These are phyloP conservation scores for Phylloporus arenicola DNA, from an alignment of 768 basidiomycete species.

Conservation along the genomic window DNA sequence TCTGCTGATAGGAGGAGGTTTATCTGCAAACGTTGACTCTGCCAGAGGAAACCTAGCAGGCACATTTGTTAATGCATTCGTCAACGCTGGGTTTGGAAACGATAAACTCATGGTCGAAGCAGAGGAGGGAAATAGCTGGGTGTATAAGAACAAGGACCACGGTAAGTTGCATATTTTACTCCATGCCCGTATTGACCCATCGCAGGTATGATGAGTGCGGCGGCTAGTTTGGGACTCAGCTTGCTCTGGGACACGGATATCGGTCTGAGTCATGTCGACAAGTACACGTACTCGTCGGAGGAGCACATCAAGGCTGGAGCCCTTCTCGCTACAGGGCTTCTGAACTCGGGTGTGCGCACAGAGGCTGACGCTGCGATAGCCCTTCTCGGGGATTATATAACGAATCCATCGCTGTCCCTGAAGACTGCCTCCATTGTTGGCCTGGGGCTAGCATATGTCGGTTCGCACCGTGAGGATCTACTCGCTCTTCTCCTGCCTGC, in stretches of 20 bases:
- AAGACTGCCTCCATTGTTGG: conserved; percentile 89
- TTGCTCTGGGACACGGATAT: conserved; percentile 95
- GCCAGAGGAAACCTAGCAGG: conserved; percentile 92
- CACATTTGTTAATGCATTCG: conserved; percentile 98
- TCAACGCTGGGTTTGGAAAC: conserved; percentile 97
- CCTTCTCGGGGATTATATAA: conserved; percentile 83
- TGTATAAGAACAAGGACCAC: conserved; percentile 99
- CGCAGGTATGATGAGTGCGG: conserved; percentile 90
- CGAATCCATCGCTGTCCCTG: conserved; percentile 78
- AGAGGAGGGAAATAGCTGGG: conserved; percentile 95
- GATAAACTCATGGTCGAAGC: conserved; percentile 98
- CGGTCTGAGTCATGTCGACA: conserved; percentile 92
- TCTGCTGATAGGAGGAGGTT: conserved; percentile 46
- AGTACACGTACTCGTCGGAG: conserved; percentile 93
- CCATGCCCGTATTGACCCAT: conserved; percentile 1
- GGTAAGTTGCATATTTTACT: conserved; percentile 42
- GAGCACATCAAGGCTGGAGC: conserved; percentile 99
- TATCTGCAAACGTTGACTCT: conserved; percentile 80
- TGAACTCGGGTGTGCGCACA: conserved; percentile 83
- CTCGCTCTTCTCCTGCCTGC: conserved; percentile 71
- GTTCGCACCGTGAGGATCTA: conserved; percentile 87
- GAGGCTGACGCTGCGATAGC: conserved; percentile 93
- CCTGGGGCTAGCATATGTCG: conserved; percentile 89
- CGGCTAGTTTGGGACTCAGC: conserved; percentile 89
- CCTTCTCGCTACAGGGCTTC: conserved; percentile 87